Base-by-base conservation (phyloP, 2,329 filamentous ascomycete species). In the Pseudogymnoascus sp. region DNA sequence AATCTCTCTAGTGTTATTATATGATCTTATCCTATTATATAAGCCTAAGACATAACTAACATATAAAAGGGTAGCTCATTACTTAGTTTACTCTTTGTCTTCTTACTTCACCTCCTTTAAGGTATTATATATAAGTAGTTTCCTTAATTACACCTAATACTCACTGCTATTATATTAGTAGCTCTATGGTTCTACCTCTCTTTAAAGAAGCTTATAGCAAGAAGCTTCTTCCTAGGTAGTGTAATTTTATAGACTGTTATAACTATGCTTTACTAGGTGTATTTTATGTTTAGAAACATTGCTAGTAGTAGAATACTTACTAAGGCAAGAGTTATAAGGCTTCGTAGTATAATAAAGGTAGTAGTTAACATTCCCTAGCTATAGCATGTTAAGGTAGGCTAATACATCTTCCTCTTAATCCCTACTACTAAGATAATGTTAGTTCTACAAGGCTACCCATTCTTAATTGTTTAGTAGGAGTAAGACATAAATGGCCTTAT, bases 401-500 rank as follows among this genome's bases (percentile, higher is more conserved):
- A 68, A 62, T 66, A 39, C 39, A 41, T 68, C 16, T 66, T 64
- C 48, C 39, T 68, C 34, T 65, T 34, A 1, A 67, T 67, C 39
- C 67, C 66, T 31, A 54, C 23, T 60, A 34, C 64, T 36, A 39
- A 63, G 21, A 45, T 66, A 23, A 65, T 61, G 2, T 61, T 28
- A 5, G 48, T 57, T 10, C 31, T 68, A 19, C 51, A 23, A 39
- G 28, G 63, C 25, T 60, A 68, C 60, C 51, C 61, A 16, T 69
- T 69, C 57, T 65, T 69, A 23, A 68, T 69, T 60, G 62, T 60
- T 6, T 69, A 28, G 64, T 69, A 28, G 65, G 61, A 69, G 34
- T 57, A 36, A 11, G 48, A 63, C 39, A 6, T 21, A 13, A 54
- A 65, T 14, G 62, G 66, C 14, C 43, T 68, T 5, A 67, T n/a